Conservation (phyloP, 306 rosid genomes). For the Cucurbita pepo region DNA sequence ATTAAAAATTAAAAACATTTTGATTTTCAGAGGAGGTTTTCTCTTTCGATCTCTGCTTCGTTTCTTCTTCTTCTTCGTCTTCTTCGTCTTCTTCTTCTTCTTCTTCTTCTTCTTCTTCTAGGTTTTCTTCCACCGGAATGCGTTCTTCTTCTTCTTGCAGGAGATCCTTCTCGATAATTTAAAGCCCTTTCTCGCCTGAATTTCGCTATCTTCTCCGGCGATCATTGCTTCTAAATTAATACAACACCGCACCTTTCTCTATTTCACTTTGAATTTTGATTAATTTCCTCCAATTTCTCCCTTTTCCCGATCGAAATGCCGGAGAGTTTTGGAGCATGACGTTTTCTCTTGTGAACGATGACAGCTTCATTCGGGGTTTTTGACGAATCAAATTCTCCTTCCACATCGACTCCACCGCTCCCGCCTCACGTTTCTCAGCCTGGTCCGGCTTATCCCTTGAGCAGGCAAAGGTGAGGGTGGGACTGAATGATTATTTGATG, state of each 20-base stretch:
- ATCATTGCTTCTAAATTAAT: background rate
- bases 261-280: background rate
- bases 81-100: background rate
- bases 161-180: background rate
- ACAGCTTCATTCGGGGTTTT: constrained; percentile 5
- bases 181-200: background rate
- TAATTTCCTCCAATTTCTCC: background rate
- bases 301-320: constrained; percentile 7
- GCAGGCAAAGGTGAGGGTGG: constrained; percentile 3
- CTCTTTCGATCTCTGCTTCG: constrained; percentile 4
- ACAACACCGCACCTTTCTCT: background rate
- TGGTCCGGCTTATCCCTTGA: background rate
- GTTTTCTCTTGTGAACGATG: constrained; percentile 1
- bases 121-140: constrained; percentile 3
- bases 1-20: background rate
- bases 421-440: constrained; percentile 9
- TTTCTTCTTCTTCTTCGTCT: background rate
- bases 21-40: background rate
- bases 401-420: constrained; percentile 7
- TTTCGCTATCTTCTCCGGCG: background rate
- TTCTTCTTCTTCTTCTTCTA: background rate
- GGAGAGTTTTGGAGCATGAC: constrained; percentile 6
- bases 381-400: constrained; percentile 12
- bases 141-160: background rate
- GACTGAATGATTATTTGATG: background rate